Conservation (phyloP, 2,329 filamentous ascomycete genomes). For the Apiospora koreana region DNA sequence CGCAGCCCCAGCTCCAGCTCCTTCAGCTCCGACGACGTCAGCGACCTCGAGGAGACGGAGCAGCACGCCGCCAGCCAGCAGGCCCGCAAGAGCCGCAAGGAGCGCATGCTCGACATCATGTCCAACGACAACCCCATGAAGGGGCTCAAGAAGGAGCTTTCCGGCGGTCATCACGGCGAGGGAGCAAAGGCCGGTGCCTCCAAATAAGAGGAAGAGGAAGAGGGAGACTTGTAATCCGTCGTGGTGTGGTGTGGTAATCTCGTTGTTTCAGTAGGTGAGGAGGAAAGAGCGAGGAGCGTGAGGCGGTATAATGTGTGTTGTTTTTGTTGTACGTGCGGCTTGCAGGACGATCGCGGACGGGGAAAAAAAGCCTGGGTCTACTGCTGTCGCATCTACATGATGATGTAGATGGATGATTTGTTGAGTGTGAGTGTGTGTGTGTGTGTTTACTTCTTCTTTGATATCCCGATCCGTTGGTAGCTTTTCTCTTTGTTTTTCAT, state of each 20-base stretch:
- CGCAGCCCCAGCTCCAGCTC: slow-evolving; percentile 49
- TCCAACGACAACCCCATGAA: not conserved
- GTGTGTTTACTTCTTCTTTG: not conserved
- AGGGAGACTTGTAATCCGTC: not conserved
- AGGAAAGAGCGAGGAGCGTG: not conserved
- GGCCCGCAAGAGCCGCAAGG: slow-evolving; percentile 45
- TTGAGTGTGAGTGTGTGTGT: not conserved
- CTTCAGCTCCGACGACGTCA: slow-evolving; percentile 55
- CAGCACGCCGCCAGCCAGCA: slow-evolving; percentile 32
- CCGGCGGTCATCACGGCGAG: not conserved
- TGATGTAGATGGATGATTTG: not conserved
- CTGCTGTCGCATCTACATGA: not conserved
- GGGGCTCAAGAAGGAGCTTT: not conserved
- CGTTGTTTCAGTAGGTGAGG: not conserved
- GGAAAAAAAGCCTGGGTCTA: not conserved
- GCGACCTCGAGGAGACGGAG: slow-evolving; percentile 50
- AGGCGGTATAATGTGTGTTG: not conserved
- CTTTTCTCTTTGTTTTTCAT: not conserved
- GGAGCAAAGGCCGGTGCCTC: not conserved
- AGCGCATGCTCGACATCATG: slow-evolving; percentile 11
- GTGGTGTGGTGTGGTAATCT: not conserved
- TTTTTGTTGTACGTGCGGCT: not conserved
- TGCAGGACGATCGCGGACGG: not conserved
- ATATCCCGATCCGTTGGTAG: not conserved
- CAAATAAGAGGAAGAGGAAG: not conserved